Percentiles rank a stretch among this genome's conserved stretches.
phyloP scores from a whole-genome alignment of 768 basidiomycete species.

The Boletales sp. region DNA sequence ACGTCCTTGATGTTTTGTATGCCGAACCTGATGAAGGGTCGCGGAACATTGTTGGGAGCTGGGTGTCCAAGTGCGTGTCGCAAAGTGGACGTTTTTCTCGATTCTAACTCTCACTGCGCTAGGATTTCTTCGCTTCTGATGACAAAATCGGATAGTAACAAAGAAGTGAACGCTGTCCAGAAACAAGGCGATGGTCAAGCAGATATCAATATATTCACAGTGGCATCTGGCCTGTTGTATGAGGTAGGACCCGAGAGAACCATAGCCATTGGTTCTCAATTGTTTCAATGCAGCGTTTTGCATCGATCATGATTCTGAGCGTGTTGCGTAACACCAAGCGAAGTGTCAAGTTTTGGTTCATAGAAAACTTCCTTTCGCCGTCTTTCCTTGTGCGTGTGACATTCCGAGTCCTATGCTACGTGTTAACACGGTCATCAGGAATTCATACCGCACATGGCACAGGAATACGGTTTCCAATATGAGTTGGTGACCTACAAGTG shows the following conservation, averaged over 20 bases:
- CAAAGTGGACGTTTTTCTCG: background rate
- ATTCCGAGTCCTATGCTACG: background rate
- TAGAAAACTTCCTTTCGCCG: conserved; percentile 97
- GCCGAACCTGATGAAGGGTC: conserved; percentile 28
- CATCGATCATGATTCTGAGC: conserved; percentile 96
- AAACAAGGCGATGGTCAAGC: conserved; percentile 51
- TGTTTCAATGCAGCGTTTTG: conserved; percentile 68
- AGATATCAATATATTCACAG: conserved; percentile 98
- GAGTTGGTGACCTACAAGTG: conserved; percentile 99
- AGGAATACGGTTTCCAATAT: conserved; percentile 91
- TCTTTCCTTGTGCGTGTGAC: conserved; percentile 74
- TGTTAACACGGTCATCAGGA: conserved; percentile 46
- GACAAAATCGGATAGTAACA: conserved; percentile 24
- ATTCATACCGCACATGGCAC: conserved; percentile 91
- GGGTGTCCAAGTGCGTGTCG: conserved; percentile 49
- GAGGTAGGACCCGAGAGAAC: conserved; percentile 55
- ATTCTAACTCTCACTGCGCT: background rate
- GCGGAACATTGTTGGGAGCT: conserved; percentile 42
- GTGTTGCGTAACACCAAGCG: conserved; percentile 92
- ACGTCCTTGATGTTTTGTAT: conserved; percentile 62
- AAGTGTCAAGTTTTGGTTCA: conserved; percentile 99
- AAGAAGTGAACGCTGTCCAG: conserved; percentile 11
- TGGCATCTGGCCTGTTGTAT: conserved; percentile 93
- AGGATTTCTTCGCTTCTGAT: conserved; percentile 48
- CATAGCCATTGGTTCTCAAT: background rate